Percentiles rank a stretch among this genome's conserved stretches.
Conservation (phyloP, 2,329 filamentous ascomycete species). For the Neofusicoccum ribis region DNA sequence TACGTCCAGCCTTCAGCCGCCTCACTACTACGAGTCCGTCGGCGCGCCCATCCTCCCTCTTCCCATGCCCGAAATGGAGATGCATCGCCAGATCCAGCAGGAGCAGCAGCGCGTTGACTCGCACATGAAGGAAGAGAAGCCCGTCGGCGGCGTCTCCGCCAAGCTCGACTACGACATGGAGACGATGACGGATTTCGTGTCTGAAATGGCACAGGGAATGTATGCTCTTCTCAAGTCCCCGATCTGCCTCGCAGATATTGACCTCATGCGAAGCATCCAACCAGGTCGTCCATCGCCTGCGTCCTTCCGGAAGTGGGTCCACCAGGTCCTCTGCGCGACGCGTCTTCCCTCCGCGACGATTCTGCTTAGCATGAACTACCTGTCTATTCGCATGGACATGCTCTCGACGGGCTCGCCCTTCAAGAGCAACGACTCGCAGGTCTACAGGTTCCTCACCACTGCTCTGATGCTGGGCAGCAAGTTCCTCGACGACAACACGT, state of each 20-base stretch:
- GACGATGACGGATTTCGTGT: conserved; percentile 91
- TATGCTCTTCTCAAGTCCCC: conserved; percentile 59
- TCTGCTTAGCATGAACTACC: conserved; percentile 83
- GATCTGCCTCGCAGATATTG: conserved; percentile 62
- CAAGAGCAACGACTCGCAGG: conserved; percentile 63
- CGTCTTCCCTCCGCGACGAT: conserved; percentile 89
- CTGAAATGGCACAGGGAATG: conserved; percentile 80
- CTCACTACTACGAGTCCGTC: conserved; percentile 46
- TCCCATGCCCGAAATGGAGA: conserved; percentile 44
- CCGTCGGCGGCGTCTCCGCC: conserved; percentile 84
- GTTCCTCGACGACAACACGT: conserved; percentile 95
- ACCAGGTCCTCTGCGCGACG: conserved; percentile 86
- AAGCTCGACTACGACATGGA: conserved; percentile 97
- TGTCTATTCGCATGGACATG: conserved; percentile 79
- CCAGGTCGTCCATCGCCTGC: conserved; percentile 63
- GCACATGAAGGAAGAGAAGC: conserved; percentile 61
- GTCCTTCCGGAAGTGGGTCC: conserved; percentile 88
- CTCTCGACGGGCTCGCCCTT: conserved; percentile 52
- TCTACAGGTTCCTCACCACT: conserved; percentile 86
- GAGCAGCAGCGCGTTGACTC: conserved; percentile 41
- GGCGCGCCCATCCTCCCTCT: conserved; percentile 46
- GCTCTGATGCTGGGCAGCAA: conserved; percentile 87
- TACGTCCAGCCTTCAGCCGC: conserved; percentile 36
- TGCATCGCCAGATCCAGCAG: conserved; percentile 34
- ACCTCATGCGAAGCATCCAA: conserved; percentile 63